Evolutionary conservation across 2,329 filamentous ascomycete genomes (phyloP).

Genomic region (Conoideocrella luteorostrata): DNA sequence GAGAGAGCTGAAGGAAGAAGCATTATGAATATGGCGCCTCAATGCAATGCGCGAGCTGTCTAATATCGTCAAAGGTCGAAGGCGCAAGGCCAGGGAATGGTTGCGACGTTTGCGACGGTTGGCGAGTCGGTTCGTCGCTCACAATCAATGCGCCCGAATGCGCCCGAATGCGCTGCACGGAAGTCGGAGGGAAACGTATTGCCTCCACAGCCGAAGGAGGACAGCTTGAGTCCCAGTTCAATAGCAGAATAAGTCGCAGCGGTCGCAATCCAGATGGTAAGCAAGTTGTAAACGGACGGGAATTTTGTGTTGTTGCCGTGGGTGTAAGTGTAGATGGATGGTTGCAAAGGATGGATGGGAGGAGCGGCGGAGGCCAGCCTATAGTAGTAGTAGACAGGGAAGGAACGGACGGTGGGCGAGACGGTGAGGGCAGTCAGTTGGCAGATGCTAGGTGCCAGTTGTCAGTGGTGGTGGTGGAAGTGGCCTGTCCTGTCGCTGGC

Average conservation of each 20-base stretch:
- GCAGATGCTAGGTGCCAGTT: background rate
- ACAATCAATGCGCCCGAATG: constrained; percentile 5
- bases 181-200: background rate
- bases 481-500: no score
- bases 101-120: background rate
- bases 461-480: background rate
- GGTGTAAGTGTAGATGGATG: background rate
- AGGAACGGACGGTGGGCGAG: no score
- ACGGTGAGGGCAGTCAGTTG: background rate
- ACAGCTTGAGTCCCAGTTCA: no score
- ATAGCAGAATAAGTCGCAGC: no score
- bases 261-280: no score
- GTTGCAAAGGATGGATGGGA: background rate
- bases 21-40: constrained; percentile 31
- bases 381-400: background rate
- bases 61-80: background rate
- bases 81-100: background rate
- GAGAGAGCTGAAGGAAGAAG: constrained; percentile 52
- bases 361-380: background rate
- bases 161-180: background rate
- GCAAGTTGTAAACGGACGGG: no score
- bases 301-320: no score
- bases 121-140: background rate
- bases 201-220: no score
- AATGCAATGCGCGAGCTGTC: background rate